phyloP scores from a whole-genome alignment of 495 filamentous ascomycete species.

The Daldinia caldariorum region DNA sequence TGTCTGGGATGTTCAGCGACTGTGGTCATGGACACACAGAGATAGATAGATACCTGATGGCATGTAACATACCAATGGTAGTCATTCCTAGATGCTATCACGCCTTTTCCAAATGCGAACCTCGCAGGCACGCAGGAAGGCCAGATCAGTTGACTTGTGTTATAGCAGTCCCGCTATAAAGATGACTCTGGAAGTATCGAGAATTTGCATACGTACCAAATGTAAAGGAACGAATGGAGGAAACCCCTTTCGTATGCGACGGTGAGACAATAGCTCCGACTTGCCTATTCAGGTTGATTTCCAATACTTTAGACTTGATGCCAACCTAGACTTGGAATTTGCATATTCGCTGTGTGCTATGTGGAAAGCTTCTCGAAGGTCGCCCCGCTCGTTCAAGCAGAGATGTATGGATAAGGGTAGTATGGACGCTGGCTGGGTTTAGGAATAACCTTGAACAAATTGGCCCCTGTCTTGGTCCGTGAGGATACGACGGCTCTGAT shows the following conservation, averaged over 20 bases:
- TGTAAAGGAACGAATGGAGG: conserved; percentile 8
- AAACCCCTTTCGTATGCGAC: conserved; percentile 22
- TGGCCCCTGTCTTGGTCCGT: conserved; percentile 39
- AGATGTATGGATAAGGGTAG: conserved; percentile 20
- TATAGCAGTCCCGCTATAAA: conserved; percentile 15
- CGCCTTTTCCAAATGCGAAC: conserved; percentile 9
- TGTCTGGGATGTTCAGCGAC: conserved; percentile 2
- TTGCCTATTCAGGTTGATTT: conserved; percentile 42
- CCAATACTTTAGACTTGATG: conserved; percentile 31
- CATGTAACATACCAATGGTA: conserved; percentile 5
- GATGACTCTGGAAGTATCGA: conserved; percentile 6
- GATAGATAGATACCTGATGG: background rate
- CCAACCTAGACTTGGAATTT: conserved; percentile 24
- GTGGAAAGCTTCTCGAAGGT: conserved; percentile 43
- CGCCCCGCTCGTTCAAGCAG: conserved; percentile 33
- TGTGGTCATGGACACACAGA: background rate
- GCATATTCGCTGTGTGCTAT: conserved; percentile 15
- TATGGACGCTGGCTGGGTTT: conserved; percentile 20
- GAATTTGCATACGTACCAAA: background rate
- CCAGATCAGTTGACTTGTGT: conserved; percentile 16
- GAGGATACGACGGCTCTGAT: conserved; percentile 33
- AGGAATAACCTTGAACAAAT: conserved; percentile 38
- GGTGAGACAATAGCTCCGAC: conserved; percentile 36
- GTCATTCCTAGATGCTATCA: conserved; percentile 11
- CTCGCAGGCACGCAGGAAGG: conserved; percentile 5